These are phyloP conservation scores for Malassezia nana DNA, from an alignment of 1,284 basidiomycete genomes.

Conservation along the genomic window DNA sequence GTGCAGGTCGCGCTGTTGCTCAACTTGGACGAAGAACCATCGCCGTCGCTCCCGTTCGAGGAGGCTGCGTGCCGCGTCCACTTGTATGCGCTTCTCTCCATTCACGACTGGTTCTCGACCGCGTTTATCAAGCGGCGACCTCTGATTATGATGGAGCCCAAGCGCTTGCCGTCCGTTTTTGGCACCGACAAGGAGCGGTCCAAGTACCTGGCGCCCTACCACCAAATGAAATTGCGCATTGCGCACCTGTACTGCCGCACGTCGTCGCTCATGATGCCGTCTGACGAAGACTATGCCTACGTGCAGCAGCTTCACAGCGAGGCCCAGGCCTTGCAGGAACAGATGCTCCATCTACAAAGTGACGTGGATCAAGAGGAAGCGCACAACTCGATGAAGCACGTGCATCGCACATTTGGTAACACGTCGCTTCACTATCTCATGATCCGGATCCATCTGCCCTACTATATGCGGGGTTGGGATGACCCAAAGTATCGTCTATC, in stretches of 20 bases:
- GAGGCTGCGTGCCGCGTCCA: slow-evolving; percentile 29
- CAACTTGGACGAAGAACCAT: slow-evolving; percentile 33
- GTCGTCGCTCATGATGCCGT: slow-evolving; percentile 25
- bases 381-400: not conserved
- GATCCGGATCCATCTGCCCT: slow-evolving; percentile 31
- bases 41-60: slow-evolving; percentile 20
- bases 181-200: slow-evolving; percentile 4
- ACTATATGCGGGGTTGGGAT: slow-evolving; percentile 39
- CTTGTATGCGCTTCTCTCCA: slow-evolving; percentile 24
- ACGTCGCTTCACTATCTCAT: slow-evolving; percentile 9
- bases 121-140: slow-evolving; percentile 12
- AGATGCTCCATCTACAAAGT: not conserved
- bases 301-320: slow-evolving; percentile 32
- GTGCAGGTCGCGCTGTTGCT: slow-evolving; percentile 28
- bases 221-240: slow-evolving; percentile 14
- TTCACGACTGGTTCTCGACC: slow-evolving; percentile 23
- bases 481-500: slow-evolving; percentile 29
- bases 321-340: not conserved
- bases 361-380: not conserved
- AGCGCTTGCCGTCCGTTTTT: slow-evolving; percentile 17
- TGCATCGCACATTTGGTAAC: slow-evolving; percentile 18
- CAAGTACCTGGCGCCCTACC: slow-evolving; percentile 14
- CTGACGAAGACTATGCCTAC: slow-evolving; percentile 26
- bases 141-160: not conserved
- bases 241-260: slow-evolving; percentile 23